Percentiles rank a stretch among this genome's conserved stretches.
Conservation (phyloP, 495 filamentous ascomycete species). For the Xylaria flabelliformis region DNA sequence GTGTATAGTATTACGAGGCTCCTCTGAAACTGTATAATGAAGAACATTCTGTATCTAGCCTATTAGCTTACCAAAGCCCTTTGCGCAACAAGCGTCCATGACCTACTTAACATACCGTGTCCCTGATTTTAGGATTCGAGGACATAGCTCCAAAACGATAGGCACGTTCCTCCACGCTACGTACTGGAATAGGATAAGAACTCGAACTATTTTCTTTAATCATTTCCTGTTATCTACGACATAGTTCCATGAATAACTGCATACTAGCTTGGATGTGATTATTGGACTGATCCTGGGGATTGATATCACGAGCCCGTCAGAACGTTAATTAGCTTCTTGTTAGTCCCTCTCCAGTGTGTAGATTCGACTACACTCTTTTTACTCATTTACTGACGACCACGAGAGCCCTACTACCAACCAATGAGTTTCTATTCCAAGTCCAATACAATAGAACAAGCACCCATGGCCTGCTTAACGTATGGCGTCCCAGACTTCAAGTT, state of each 20-base stretch:
- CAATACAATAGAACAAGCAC: too few relatives aligned
- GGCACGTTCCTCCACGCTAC: too few relatives aligned
- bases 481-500: too few relatives aligned
- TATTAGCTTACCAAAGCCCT: not conserved
- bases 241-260: too few relatives aligned
- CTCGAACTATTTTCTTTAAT: too few relatives aligned
- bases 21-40: not conserved
- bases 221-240: too few relatives aligned
- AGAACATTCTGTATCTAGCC: not conserved
- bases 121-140: not conserved
- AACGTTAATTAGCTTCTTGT: not conserved
- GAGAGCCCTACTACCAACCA: not conserved
- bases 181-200: not conserved
- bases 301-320: not conserved
- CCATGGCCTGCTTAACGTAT: too few relatives aligned
- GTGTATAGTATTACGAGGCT: not conserved
- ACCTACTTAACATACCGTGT: not conserved
- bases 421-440: not conserved
- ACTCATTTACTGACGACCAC: too few relatives aligned
- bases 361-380: not conserved
- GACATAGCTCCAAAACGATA: not conserved
- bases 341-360: not conserved
- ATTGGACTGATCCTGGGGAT: not conserved
- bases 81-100: not conserved
- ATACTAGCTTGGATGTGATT: too few relatives aligned